Evolutionary conservation across 345 rosid species (phyloP).

Genomic region (Lepidium sativum): DNA sequence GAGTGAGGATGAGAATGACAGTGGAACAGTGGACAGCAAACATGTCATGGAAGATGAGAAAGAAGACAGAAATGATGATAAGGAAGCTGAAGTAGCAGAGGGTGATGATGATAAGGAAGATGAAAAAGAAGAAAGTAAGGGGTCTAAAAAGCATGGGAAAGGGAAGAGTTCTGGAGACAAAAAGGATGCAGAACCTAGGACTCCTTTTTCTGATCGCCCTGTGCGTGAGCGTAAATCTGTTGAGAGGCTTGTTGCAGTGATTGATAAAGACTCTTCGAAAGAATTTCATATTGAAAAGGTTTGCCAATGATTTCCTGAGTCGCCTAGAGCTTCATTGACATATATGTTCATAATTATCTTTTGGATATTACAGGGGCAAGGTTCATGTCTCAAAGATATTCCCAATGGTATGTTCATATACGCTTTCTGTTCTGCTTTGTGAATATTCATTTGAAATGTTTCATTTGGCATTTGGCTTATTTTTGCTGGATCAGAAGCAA

Average conservation of each 20-base stretch:
- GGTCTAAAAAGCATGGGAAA: constrained; percentile 36
- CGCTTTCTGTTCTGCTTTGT: neutral
- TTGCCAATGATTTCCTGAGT: constrained; percentile 5
- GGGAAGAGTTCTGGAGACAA: constrained; percentile 30
- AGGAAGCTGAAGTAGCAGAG: constrained; percentile 13
- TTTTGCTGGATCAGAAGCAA: neutral
- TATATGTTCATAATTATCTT: neutral
- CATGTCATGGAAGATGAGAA: constrained; percentile 13
- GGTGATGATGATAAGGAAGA: constrained; percentile 23
- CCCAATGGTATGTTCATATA: constrained; percentile 62
- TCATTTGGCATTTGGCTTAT: neutral
- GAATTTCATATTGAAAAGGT: constrained; percentile 87
- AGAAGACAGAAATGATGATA: constrained; percentile 4
- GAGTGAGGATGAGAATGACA: constrained; percentile 14
- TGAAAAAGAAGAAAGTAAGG: constrained; percentile 31
- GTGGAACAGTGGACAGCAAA: constrained; percentile 11
- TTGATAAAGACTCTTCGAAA: constrained; percentile 64
- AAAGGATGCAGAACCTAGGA: constrained; percentile 48
- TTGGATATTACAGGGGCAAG: constrained; percentile 65
- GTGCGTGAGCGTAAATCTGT: constrained; percentile 94
- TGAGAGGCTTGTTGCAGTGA: constrained; percentile 80
- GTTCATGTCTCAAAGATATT: constrained; percentile 76
- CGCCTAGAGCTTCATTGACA: neutral
- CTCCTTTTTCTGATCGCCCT: constrained; percentile 72
- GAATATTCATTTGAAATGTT: neutral